These are phyloP conservation scores for Lepiota venenata DNA, from an alignment of 768 basidiomycete species.

Conservation along the genomic window DNA sequence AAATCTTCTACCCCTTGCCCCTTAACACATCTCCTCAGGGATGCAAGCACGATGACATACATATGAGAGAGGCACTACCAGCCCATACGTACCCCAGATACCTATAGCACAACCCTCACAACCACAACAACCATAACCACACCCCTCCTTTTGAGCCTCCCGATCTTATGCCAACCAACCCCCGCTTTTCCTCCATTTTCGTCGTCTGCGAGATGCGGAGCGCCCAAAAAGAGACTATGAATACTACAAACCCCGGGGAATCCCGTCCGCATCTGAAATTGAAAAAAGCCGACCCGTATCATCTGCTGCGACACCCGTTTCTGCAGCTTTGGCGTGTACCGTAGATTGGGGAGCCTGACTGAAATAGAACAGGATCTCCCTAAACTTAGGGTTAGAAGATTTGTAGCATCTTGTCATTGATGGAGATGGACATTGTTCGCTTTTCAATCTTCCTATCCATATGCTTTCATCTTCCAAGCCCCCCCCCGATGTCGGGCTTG, in stretches of 20 bases:
- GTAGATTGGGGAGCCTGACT: neutral
- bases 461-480: conserved; percentile 8
- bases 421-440: conserved; percentile 1
- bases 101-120: too few species aligned
- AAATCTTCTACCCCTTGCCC: neutral
- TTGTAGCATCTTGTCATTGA: conserved; percentile 4
- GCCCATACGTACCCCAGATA: too few species aligned
- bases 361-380: neutral
- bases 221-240: neutral
- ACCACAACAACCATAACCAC: neutral
- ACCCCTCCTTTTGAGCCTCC: neutral
- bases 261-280: neutral
- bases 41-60: neutral
- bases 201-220: conserved; percentile 4
- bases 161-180: too few species aligned
- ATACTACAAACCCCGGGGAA: neutral
- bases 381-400: neutral
- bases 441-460: conserved; percentile 1
- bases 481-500: conserved; percentile 12
- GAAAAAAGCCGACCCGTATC: too few species aligned
- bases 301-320: too few species aligned
- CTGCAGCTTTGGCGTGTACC: too few species aligned
- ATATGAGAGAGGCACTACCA: too few species aligned
- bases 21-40: neutral
- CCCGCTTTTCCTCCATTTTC: neutral